Conservation (phyloP, 164 flowering plant genomes). For the Tinospora cordifolia region DNA sequence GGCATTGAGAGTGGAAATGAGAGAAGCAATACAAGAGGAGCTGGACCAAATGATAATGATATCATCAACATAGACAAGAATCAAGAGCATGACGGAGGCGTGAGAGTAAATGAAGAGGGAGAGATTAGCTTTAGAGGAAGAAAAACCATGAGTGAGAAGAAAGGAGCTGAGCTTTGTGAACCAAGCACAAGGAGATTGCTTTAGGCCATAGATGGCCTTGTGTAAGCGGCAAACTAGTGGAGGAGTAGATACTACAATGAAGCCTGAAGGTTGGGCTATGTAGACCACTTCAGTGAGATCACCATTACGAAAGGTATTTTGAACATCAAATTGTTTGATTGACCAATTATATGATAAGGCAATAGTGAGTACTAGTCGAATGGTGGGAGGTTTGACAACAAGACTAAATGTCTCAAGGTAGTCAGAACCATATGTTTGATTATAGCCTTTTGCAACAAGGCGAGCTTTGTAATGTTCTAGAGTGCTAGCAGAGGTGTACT, state of each 20-base stretch:
- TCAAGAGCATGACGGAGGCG: too few species aligned
- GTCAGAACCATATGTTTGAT: not conserved
- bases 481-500: not conserved
- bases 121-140: too few species aligned
- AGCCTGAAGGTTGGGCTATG: not conserved
- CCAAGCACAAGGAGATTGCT: not conserved
- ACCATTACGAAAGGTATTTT: not conserved
- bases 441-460: not conserved
- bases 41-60: too few species aligned
- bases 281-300: not conserved
- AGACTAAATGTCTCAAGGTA: constrained; percentile 1
- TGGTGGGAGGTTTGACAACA: not conserved
- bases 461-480: not conserved
- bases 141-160: too few species aligned
- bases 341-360: not conserved
- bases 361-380: not conserved
- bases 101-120: too few species aligned
- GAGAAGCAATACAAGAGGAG: too few species aligned
- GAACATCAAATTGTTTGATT: constrained; percentile 1
- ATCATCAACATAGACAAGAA: too few species aligned
- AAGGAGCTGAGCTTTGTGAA: not conserved
- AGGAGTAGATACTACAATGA: not conserved
- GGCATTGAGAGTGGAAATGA: too few species aligned
- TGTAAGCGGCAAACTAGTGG: not conserved
- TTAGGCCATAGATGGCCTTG: not conserved